Conservation (phyloP, 2,329 filamentous ascomycete genomes). For the Thelonectria rubi region DNA sequence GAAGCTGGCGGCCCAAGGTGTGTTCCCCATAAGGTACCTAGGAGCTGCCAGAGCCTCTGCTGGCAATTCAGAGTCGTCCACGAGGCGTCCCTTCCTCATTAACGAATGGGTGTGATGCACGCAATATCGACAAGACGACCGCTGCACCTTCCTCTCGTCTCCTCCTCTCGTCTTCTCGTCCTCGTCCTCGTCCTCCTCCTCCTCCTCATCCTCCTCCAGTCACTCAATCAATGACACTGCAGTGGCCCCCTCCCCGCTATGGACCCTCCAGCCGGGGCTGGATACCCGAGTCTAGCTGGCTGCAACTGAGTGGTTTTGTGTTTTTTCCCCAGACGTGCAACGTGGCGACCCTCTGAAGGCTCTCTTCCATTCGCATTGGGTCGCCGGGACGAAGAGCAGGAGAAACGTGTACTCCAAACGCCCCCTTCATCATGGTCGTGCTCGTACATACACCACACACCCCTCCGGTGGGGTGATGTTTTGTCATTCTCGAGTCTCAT, state of each 20-base stretch:
- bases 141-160: neutral
- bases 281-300: conserved; percentile 36
- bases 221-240: neutral
- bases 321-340: conserved; percentile 45
- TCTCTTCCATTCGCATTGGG: conserved; percentile 28
- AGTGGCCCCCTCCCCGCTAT: conserved; percentile 14
- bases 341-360: conserved; percentile 47
- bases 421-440: too few species aligned
- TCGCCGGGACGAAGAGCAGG: conserved; percentile 12
- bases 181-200: neutral
- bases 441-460: too few species aligned
- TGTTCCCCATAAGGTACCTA: too few species aligned
- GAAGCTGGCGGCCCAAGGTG: too few species aligned
- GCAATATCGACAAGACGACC: neutral
- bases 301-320: conserved; percentile 44
- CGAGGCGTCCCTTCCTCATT: too few species aligned
- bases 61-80: too few species aligned
- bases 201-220: neutral
- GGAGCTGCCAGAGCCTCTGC: too few species aligned
- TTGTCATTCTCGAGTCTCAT: conserved; percentile 27
- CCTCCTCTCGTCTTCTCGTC: too few species aligned
- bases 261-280: neutral
- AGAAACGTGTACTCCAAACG: neutral
- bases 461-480: conserved; percentile 36
- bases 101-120: neutral